Base-by-base conservation (phyloP, 495 filamentous ascomycete genomes). In the Aspergillus ostianus region DNA sequence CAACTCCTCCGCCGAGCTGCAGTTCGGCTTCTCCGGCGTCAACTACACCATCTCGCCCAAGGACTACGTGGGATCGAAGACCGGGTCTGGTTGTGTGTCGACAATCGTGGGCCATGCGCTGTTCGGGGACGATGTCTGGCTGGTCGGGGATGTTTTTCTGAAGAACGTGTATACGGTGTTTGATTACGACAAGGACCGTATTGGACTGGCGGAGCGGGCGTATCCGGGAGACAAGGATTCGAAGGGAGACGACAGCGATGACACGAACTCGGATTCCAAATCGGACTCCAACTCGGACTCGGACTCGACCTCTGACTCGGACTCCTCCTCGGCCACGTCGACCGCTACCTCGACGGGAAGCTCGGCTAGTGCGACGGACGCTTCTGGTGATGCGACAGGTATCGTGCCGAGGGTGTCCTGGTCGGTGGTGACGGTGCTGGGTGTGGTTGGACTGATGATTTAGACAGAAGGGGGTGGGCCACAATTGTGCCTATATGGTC, bases 121-220 rank as follows among this genome's bases (percentile, higher is more conserved):
- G 5, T 80, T 81, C 51, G 80, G 75, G 26, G 48, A 72, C 17
- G 65, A 79, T 51, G 70, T 78, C 69, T 94, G 92, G 91, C 77
- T 96, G 29, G 69, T 94, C 1, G 91, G 91, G 6, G 91, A 93
- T 63, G 82, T 88, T 5, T 95, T 95, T 64, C 71, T 96, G 57
- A 96, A 95, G 75, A 94, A 95, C 62, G 90, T 95, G n/a, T 94
- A 94, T 73, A 75, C 83, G 21, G 87, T 94, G 20, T 95, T 95
- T 64, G 91, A 96, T 69, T 83, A 81, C 44, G 90, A 80, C 47
- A 65, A 77, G 17, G 63, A 62, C 8, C 67, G 71, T n/a, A 66
- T 80, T 44, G 77, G 77, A 17, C 74, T 80, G 59, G 77, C 72
- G 5, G 46, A 56, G 36, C 71, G 65, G 21, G 53, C 26, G 19